Conservation (phyloP, 305 asterid genomes). For the Fraxinus paxiana region DNA sequence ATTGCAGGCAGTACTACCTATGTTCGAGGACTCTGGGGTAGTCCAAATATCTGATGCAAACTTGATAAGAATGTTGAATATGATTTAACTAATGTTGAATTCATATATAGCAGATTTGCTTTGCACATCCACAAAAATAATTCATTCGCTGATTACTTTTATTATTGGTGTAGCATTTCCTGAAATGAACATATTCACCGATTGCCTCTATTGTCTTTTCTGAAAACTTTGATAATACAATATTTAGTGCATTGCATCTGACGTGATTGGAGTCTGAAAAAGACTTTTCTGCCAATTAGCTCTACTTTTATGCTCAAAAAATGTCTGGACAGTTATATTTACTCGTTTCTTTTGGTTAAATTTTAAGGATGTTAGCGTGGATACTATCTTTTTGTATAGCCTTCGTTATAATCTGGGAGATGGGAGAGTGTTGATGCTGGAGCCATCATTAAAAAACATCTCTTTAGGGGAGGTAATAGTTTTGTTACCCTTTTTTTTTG, state of each 20-base stretch:
- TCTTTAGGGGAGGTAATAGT: conserved; percentile 60
- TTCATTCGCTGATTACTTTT: not conserved
- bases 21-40: not conserved
- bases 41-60: conserved; percentile 5
- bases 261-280: conserved; percentile 8
- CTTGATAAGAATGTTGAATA: not conserved
- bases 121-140: not conserved
- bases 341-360: conserved; percentile 21
- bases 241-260: conserved; percentile 6
- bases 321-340: conserved; percentile 20
- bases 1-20: not conserved
- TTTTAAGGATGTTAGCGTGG: conserved; percentile 51
- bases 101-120: not conserved
- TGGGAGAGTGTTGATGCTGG: conserved; percentile 46
- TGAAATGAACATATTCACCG: not conserved
- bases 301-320: conserved; percentile 18
- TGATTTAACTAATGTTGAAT: not conserved
- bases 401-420: conserved; percentile 57
- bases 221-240: not conserved
- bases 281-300: conserved; percentile 8
- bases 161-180: not conserved
- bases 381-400: conserved; percentile 46
- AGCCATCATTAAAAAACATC: conserved; percentile 45
- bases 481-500: conserved; percentile 19
- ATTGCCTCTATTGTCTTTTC: not conserved